phyloP scores from a whole-genome alignment of 305 asterid genomes.

The Stenogyne calaminthoides region DNA sequence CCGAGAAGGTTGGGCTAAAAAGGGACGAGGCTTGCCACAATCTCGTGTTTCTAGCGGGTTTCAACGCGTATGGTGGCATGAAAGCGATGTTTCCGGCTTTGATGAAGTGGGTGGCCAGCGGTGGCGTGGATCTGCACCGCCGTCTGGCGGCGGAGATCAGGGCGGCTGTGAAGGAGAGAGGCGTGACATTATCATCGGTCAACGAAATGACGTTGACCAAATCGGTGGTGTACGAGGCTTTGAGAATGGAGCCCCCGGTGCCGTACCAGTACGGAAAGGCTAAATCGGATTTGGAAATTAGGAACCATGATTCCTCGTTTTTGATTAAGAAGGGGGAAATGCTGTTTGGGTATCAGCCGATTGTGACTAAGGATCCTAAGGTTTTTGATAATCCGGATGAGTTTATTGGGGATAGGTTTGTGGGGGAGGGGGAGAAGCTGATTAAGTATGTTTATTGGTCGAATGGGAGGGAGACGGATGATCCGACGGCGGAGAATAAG shows the following conservation, averaged over 20 bases:
- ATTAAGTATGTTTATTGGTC: conserved; percentile 53
- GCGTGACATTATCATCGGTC: conserved; percentile 28
- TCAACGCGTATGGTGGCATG: conserved; percentile 66
- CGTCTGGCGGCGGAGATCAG: conserved; percentile 48
- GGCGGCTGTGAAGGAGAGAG: conserved; percentile 33
- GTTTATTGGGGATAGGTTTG: conserved; percentile 42
- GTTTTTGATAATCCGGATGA: conserved; percentile 36
- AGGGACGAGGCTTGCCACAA: conserved; percentile 65
- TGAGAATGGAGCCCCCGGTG: conserved; percentile 49
- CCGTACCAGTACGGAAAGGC: conserved; percentile 49
- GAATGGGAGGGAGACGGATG: conserved; percentile 48
- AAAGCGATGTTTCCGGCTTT: conserved; percentile 40
- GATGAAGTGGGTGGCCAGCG: conserved; percentile 47
- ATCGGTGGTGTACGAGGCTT: conserved; percentile 44
- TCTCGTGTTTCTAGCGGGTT: conserved; percentile 55
- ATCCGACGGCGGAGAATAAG: conserved; percentile 41
- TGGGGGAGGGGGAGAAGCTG: conserved; percentile 42
- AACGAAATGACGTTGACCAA: conserved; percentile 37
- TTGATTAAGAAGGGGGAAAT: conserved; percentile 47
- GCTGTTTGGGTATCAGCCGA: conserved; percentile 49
- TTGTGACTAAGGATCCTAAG: conserved; percentile 41
- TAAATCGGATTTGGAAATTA: conserved; percentile 35
- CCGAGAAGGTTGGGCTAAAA: conserved; percentile 40
- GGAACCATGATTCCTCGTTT: conserved; percentile 40
- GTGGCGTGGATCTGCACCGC: conserved; percentile 46